These are phyloP conservation scores for Coffea eugenioides DNA, from an alignment of 257 asterid species.

Conservation along the genomic window DNA sequence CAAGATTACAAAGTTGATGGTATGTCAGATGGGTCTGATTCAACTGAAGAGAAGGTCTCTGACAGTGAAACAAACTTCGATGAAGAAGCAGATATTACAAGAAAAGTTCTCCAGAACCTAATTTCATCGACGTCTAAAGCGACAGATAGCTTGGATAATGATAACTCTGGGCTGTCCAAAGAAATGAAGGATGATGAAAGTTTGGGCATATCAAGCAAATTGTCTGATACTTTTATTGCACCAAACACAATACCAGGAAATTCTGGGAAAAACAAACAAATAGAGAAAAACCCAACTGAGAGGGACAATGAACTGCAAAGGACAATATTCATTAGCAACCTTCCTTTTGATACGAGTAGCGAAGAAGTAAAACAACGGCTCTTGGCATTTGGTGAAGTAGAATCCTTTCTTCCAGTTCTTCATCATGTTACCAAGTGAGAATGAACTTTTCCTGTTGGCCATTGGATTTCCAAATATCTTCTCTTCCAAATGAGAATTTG, in stretches of 20 bases:
- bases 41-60: conserved; percentile 35
- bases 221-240: conserved; percentile 24
- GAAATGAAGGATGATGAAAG: conserved; percentile 42
- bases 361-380: conserved; percentile 87
- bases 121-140: conserved; percentile 46
- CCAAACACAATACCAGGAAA: conserved; percentile 14
- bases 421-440: conserved; percentile 83
- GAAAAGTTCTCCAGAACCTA: conserved; percentile 63
- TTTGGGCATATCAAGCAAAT: conserved; percentile 29
- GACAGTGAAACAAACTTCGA: conserved; percentile 52
- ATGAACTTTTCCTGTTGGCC: background rate
- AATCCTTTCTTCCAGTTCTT: conserved; percentile 77
- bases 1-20: conserved; percentile 31
- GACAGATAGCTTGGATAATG: conserved; percentile 27
- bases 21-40: conserved; percentile 40
- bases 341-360: conserved; percentile 67
- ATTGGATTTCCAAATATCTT: conserved; percentile 11
- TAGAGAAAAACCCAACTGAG: conserved; percentile 30
- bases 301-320: conserved; percentile 71
- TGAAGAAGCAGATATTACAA: conserved; percentile 72
- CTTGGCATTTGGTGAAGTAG: conserved; percentile 79
- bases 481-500: background rate
- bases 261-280: conserved; percentile 29
- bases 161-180: conserved; percentile 26
- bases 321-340: conserved; percentile 78